Evolutionary conservation across 352 stramenopile species (phyloP).

Genomic region (Phytophthora cactorum): DNA sequence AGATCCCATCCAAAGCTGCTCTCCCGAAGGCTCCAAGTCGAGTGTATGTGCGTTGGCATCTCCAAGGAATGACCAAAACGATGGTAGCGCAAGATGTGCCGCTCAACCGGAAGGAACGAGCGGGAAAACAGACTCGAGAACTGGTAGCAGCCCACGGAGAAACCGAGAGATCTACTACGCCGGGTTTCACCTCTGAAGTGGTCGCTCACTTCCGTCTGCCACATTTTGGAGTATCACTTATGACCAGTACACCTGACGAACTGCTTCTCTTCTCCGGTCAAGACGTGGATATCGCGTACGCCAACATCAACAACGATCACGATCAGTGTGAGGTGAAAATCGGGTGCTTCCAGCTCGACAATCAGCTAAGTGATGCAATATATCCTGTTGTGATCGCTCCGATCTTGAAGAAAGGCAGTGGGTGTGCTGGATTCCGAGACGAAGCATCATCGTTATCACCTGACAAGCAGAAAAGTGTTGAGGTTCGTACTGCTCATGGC

Average conservation of each 20-base stretch:
- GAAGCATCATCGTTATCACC: conserved; percentile 14
- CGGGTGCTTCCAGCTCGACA: conserved; percentile 84
- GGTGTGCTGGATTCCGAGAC: conserved; percentile 31
- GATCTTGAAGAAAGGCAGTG: conserved; percentile 48
- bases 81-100: conserved; percentile 77
- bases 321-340: conserved; percentile 87
- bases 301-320: conserved; percentile 71
- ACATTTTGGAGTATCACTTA: conserved; percentile 70
- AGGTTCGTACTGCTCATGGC: conserved; percentile 31
- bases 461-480: conserved; percentile 37
- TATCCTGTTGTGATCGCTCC: conserved; percentile 88
- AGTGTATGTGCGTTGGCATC: conserved; percentile 83
- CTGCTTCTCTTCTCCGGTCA: conserved; percentile 76
- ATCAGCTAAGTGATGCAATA: conserved; percentile 73
- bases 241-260: conserved; percentile 79
- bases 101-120: conserved; percentile 44
- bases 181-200: conserved; percentile 56
- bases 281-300: conserved; percentile 71
- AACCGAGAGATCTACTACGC: conserved; percentile 15
- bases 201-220: conserved; percentile 66
- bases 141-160: conserved; percentile 36
- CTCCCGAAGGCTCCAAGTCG: conserved; percentile 34
- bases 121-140: conserved; percentile 64
- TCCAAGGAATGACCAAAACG: conserved; percentile 85
- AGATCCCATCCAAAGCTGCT: conserved; percentile 50